These are phyloP conservation scores for Kluyveromyces wickerhamii DNA, from an alignment of 805 yeast species.

Conservation along the genomic window DNA sequence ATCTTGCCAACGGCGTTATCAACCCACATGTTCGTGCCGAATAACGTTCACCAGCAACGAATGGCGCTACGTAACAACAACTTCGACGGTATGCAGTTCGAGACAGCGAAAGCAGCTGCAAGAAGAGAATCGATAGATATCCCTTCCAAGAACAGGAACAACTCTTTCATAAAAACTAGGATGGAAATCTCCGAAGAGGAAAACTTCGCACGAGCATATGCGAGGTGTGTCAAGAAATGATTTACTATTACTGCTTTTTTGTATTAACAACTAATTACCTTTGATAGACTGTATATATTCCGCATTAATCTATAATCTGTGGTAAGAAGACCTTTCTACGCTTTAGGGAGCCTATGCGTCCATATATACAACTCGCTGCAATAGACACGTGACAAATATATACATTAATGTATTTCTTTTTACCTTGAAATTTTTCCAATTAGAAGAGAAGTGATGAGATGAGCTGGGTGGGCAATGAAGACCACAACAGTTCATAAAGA, in stretches of 20 bases:
- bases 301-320: too few species aligned
- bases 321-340: too few species aligned
- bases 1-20: slow-evolving; percentile 52
- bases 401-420: too few species aligned
- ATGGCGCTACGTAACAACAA: slow-evolving; percentile 14
- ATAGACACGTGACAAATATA: too few species aligned
- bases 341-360: too few species aligned
- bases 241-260: not conserved
- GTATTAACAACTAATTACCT: not conserved
- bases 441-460: too few species aligned
- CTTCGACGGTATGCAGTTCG: slow-evolving; percentile 2
- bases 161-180: slow-evolving; percentile 24
- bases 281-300: slow-evolving; percentile 1
- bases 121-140: slow-evolving; percentile 29
- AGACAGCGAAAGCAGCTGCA: not conserved
- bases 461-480: too few species aligned
- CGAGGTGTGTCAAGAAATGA: slow-evolving; percentile 11
- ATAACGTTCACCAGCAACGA: slow-evolving; percentile 28
- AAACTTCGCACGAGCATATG: slow-evolving; percentile 12
- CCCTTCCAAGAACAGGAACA: slow-evolving; percentile 24
- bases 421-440: too few species aligned
- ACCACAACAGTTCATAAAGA: too few species aligned
- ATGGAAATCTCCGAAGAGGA: slow-evolving; percentile 29
- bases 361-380: too few species aligned
- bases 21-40: slow-evolving; percentile 55